Base-by-base conservation (phyloP, 768 basidiomycete species). In the Phylloporus arenicola region DNA sequence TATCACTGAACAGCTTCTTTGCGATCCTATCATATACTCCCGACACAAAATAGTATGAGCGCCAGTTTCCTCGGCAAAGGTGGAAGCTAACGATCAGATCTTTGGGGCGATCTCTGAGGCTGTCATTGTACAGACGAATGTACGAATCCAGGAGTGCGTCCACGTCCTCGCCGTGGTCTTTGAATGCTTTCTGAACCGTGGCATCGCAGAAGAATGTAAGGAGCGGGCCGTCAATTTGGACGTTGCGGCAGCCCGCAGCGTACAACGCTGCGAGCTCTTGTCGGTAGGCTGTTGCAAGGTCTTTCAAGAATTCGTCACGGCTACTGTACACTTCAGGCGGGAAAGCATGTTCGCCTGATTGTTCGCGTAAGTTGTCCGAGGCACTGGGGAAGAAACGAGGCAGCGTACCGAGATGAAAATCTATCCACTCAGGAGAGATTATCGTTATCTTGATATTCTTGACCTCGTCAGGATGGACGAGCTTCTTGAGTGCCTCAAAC, bases 391-490 rank as follows among this genome's bases (percentile, higher is more conserved):
- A 4, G 12, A 4, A 7, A 38, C n/a, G 19, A 3, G 11, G 37
- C 3, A 7, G 6, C 56, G 72, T 74, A 44, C 84, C 84, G 61
- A 83, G 82, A 22, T 80, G 77, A 25, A 84, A 77, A 62, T 84
- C 83, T 64, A 80, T 83, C 82, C 84, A 85, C 31, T 81, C 80
- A 3, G 86, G 86, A 0, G 84, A 79, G 52, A 80, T 83, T 65
- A 86, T 71, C 13, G 83, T 88, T 51, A 88, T 59, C 64, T 91
- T 89, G 64, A 88, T 76, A 59, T 75, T 72, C 59, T 75, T 75
- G 51, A 84, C 79, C 58, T 86, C 83, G 67, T 84, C 75, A 8
- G 78, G 71, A 16, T 77, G 60, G 22, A 84, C 81, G 17, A 83
- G 59, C 24, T 64, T 68, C 64, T 83, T 85, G 50, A 84, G 68